Conservation (phyloP, 306 rosid genomes). For the Arachis hypogaea region DNA sequence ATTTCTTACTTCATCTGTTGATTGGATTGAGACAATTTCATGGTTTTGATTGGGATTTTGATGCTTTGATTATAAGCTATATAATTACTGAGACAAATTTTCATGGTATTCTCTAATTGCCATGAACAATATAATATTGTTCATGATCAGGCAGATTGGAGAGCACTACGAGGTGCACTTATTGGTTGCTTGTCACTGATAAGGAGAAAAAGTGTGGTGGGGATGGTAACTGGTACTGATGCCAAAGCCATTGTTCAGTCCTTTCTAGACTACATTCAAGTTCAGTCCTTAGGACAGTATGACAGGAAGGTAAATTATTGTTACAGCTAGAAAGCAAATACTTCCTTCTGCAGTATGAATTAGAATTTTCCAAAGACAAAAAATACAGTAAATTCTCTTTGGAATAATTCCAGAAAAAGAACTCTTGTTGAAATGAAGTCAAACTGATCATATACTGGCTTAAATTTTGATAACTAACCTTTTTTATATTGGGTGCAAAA, state of each 20-base stretch:
- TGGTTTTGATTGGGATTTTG: conserved; percentile 35
- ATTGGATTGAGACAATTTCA: conserved; percentile 21
- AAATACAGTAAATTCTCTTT: not conserved
- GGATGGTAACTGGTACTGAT: conserved; percentile 62
- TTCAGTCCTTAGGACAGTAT: conserved; percentile 83
- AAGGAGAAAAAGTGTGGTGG: conserved; percentile 70
- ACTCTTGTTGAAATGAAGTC: not conserved
- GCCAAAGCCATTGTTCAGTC: conserved; percentile 75
- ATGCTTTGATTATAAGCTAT: conserved; percentile 22
- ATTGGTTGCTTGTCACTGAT: conserved; percentile 87
- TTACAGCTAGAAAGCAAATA: conserved; percentile 28
- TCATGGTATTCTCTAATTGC: conserved; percentile 24
- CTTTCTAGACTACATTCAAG: conserved; percentile 65
- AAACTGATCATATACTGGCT: not conserved
- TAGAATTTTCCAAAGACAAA: conserved; percentile 22
- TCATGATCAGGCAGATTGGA: conserved; percentile 95
- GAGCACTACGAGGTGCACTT: conserved; percentile 91
- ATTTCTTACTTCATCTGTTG: conserved; percentile 25
- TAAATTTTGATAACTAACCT: conserved; percentile 8
- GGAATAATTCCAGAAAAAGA: conserved; percentile 14
- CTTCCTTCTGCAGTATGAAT: conserved; percentile 22
- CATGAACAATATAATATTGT: conserved; percentile 34
- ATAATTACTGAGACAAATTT: conserved; percentile 20
- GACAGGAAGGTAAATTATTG: conserved; percentile 75
- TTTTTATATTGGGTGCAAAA: not conserved